Base-by-base conservation (phyloP, 345 rosid genomes). In the Citrus hindsii region DNA sequence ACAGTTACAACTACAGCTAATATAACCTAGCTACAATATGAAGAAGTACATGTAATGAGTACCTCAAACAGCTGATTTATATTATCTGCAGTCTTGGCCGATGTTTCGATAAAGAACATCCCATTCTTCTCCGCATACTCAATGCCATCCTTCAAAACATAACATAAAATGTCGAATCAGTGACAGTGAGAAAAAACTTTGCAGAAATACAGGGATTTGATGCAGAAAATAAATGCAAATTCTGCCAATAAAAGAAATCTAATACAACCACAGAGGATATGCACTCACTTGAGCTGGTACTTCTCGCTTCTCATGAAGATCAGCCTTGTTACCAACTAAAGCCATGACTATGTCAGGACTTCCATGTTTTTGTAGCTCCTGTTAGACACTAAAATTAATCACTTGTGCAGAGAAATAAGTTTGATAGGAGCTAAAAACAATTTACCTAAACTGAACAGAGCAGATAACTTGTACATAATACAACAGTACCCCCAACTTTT, bases 361-460 rank as follows among this genome's bases (percentile, higher is more conserved):
- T 77, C 99, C 99, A 79, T 95, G 99, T 82, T 95, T 95, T 82
- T 95, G 98, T 77, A 95, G 87, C 85, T 95, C 98, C 99, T 95
- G 90, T 78, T 48, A 72, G 67, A 87, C 19, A 73, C n/a, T 75
- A 42, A n/a, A 68, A 71, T 25, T 70, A 69, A 35, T 46, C 63
- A 42, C 48, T 77, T 21, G 18, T 61, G 71, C 32, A 33, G 42
- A 65, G 3, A 51, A 32, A 51, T 7, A n/a, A 27, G 58, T 33
- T 62, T n/a, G 21, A 78, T 46, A 5, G 14, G 76, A 59, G 59
- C 27, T 8, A 71, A 73, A n/a, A 69, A 35, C 22, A 37, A 46
- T n/a, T 51, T 32, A 75, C 42, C 69, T 58, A 80, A 30, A 30
- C 22, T 55, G 53, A 19, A 70, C 19, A 3, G 53, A 19, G 67